phyloP scores from a whole-genome alignment of 768 basidiomycete genomes.

The Paxillus ammoniavirescens region DNA sequence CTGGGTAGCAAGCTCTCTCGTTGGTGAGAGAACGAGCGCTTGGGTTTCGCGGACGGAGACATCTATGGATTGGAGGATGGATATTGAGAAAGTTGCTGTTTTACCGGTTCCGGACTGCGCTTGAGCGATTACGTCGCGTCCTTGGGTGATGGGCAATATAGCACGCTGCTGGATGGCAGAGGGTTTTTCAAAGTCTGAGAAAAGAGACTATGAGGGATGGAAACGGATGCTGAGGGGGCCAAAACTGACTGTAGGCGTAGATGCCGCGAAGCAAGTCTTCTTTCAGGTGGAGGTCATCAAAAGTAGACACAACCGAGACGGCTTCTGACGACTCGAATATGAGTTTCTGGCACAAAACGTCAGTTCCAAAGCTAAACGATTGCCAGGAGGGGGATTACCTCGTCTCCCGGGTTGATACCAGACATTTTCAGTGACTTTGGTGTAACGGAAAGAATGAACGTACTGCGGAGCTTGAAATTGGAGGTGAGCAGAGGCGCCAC shows the following conservation, averaged over 20 bases:
- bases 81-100: slow-evolving; percentile 98
- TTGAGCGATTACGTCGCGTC: slow-evolving; percentile 97
- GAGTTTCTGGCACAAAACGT: slow-evolving; percentile 59
- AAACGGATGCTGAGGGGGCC: background rate
- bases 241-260: slow-evolving; percentile 87
- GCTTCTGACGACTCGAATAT: slow-evolving; percentile 95
- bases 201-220: slow-evolving; percentile 2
- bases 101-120: slow-evolving; percentile 99
- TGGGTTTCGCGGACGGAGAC: slow-evolving; percentile 92
- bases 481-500: background rate
- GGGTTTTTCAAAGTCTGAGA: slow-evolving; percentile 90
- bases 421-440: slow-evolving; percentile 58
- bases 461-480: slow-evolving; percentile 56
- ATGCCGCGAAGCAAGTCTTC: slow-evolving; percentile 95
- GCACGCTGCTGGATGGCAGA: slow-evolving; percentile 99
- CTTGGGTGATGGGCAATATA: slow-evolving; percentile 93
- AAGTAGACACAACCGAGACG: slow-evolving; percentile 84
- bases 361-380: slow-evolving; percentile 2
- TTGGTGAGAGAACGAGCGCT: slow-evolving; percentile 94
- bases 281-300: slow-evolving; percentile 89
- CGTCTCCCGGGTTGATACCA: slow-evolving; percentile 84
- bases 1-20: slow-evolving; percentile 98
- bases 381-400: slow-evolving; percentile 44
- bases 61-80: slow-evolving; percentile 97
- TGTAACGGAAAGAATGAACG: slow-evolving; percentile 31